Evolutionary conservation across 345 rosid species (phyloP), one percentile per base, ranked within the genome.

Genomic region (Linum trigynum): DNA sequence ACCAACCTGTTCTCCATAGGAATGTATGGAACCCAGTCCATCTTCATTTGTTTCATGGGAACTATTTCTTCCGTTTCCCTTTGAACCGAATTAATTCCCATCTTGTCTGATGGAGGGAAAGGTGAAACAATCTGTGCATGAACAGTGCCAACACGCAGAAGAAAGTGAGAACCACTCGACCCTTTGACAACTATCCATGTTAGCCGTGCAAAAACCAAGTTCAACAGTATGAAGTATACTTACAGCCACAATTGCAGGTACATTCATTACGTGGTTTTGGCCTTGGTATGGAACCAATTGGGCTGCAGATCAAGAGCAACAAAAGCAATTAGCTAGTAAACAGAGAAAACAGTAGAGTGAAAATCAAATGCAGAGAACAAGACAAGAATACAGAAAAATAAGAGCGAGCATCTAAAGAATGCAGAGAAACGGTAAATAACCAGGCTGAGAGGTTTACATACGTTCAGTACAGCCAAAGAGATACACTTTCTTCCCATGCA

Each of bases 1-100:
- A 43, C n/a, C 42, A 79, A 89, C 99, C 99, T 87, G 36, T 90
- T 79, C 66, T 87, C 91, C 67, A 86, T 43, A 39, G 99, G 96
- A 71, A 95, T 79, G 73, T 95, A 95, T 5, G 99, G 99, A 71
- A 85, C 80, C 99, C 99, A 91, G 66, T 82, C 96, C 99, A 95
- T 95, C 80, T 95, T 89, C 99, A 95, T 95, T 69, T 86, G 79
- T 68, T 83, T 95, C 99, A 95, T 91, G n/a, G 97, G 97, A 80
- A 95, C 68, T 76, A 91, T 91, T 76, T 91, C 97, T 81, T 95
- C 99, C 39, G 70, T 72, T 77, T 87, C 99, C 77, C 91, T 89
- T 75, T 95, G 99, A 82, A 95, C 96, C 6, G 98, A 95, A 63
- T 85, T 95, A 67, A 95, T 87, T 57, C 95, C 99, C 67, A 95